Evolutionary conservation across 768 basidiomycete genomes (phyloP).

Genomic region (Kwoniella europaea): DNA sequence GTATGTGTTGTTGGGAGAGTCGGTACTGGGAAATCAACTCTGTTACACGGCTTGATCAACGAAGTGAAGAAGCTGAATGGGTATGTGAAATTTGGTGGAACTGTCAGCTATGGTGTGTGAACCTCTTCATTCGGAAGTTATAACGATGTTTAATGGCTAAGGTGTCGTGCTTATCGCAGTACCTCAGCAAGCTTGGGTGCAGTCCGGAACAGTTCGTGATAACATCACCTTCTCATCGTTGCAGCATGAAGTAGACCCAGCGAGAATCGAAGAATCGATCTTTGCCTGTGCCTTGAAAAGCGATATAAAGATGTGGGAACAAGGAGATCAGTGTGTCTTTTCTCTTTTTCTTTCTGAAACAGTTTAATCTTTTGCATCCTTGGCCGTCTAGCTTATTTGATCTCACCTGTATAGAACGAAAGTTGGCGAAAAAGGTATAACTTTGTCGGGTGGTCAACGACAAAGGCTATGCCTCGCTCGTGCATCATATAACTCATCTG

Average conservation of each 20-base stretch:
- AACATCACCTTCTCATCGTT: constrained; percentile 52
- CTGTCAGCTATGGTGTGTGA: constrained; percentile 43
- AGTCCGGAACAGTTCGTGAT: constrained; percentile 51
- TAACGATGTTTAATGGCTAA: not conserved
- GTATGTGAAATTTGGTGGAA: constrained; percentile 43
- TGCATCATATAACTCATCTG: constrained; percentile 44
- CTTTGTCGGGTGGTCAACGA: constrained; percentile 56
- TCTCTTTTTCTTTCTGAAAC: too few species aligned
- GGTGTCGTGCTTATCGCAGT: constrained; percentile 24
- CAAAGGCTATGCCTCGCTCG: constrained; percentile 51
- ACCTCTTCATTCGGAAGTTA: too few species aligned
- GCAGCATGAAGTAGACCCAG: constrained; percentile 27
- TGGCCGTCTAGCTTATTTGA: too few species aligned
- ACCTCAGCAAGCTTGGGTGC: constrained; percentile 56
- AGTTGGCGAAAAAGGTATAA: constrained; percentile 77
- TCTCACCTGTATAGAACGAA: constrained; percentile 61
- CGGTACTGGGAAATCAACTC: constrained; percentile 54
- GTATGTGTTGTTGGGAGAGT: constrained; percentile 55
- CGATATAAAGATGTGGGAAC: constrained; percentile 39
- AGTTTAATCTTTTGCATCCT: too few species aligned
- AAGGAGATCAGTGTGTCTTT: constrained; percentile 41
- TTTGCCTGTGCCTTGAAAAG: constrained; percentile 48
- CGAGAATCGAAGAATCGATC: constrained; percentile 33
- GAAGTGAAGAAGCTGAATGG: constrained; percentile 48
- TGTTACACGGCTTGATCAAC: constrained; percentile 50